These are phyloP conservation scores for Aspergillus cavernicola DNA, from an alignment of 495 filamentous ascomycete genomes.

Conservation along the genomic window DNA sequence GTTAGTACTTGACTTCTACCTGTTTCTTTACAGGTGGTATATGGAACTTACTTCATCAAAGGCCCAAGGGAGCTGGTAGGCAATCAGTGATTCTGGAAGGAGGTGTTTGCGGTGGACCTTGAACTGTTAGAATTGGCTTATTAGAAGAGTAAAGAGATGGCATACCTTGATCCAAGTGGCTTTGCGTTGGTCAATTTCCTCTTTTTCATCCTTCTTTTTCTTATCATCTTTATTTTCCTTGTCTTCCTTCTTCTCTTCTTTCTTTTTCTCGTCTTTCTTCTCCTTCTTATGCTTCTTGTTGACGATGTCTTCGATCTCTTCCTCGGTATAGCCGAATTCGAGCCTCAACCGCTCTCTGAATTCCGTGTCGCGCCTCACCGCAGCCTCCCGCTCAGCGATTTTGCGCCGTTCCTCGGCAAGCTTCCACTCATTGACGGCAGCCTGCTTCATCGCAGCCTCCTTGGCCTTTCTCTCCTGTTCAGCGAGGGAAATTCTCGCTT, in stretches of 20 bases:
- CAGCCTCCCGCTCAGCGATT: constrained; percentile 27
- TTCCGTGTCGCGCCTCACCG: constrained; percentile 44
- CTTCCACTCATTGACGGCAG: constrained; percentile 54
- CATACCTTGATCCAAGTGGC: constrained; percentile 50
- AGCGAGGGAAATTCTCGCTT: constrained; percentile 28
- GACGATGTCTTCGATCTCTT: constrained; percentile 53
- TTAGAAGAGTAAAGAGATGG: background rate
- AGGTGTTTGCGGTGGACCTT: constrained; percentile 49
- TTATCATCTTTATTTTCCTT: constrained; percentile 48
- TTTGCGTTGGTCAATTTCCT: constrained; percentile 34
- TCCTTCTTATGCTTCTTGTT: constrained; percentile 55
- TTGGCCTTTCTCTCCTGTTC: constrained; percentile 41
- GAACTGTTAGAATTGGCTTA: background rate
- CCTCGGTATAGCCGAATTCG: constrained; percentile 39
- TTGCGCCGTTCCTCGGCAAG: constrained; percentile 46
- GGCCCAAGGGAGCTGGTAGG: constrained; percentile 47
- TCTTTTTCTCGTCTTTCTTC: constrained; percentile 43
- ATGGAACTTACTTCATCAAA: constrained; percentile 46
- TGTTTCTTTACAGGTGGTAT: too few relatives aligned
- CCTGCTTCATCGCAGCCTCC: constrained; percentile 48
- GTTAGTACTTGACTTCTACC: background rate
- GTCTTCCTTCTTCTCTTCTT: constrained; percentile 41
- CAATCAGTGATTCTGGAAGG: constrained; percentile 46
- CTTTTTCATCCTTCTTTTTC: constrained; percentile 34
- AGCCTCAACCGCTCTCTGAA: constrained; percentile 38